phyloP scores from a whole-genome alignment of 2,329 filamentous ascomycete genomes.

The Penicillium sclerotigenum region DNA sequence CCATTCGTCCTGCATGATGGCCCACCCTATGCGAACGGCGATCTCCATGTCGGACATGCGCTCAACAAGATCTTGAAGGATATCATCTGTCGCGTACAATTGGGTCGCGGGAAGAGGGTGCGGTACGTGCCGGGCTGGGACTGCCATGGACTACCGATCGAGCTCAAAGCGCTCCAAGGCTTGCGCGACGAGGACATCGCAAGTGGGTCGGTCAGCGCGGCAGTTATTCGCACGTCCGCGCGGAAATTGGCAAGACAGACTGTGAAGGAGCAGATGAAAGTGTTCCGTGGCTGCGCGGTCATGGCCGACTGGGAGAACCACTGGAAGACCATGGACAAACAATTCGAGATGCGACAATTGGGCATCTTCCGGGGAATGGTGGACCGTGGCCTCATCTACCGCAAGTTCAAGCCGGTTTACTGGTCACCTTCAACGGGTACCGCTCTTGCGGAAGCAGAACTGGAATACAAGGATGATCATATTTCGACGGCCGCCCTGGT shows the following conservation, averaged over 20 bases:
- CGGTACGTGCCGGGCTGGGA: conserved; percentile 93
- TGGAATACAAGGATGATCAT: conserved; percentile 63
- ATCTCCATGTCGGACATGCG: conserved; percentile 87
- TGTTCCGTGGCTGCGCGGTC: conserved; percentile 58
- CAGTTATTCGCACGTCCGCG: conserved; percentile 54
- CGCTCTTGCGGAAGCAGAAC: conserved; percentile 61
- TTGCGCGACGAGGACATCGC: conserved; percentile 37
- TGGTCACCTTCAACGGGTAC: conserved; percentile 65
- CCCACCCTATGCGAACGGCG: conserved; percentile 92
- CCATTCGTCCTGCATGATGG: conserved; percentile 89
- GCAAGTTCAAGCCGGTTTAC: conserved; percentile 62
- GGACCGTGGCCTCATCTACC: conserved; percentile 59
- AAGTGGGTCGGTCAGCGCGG: conserved; percentile 35
- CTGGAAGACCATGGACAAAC: conserved; percentile 62
- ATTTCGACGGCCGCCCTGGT: conserved; percentile 63
- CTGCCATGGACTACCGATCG: conserved; percentile 94
- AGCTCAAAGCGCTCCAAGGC: conserved; percentile 84
- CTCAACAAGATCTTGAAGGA: conserved; percentile 98
- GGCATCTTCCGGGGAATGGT: conserved; percentile 61
- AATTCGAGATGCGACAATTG: conserved; percentile 60
- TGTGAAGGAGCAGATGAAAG: conserved; percentile 57
- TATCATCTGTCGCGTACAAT: conserved; percentile 77
- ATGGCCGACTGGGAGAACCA: conserved; percentile 64
- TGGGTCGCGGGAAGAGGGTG: conserved; percentile 73
- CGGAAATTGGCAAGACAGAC: conserved; percentile 55